Base-by-base conservation (phyloP, 75 land plant genomes). In the Adiantum capillusveneris region DNA sequence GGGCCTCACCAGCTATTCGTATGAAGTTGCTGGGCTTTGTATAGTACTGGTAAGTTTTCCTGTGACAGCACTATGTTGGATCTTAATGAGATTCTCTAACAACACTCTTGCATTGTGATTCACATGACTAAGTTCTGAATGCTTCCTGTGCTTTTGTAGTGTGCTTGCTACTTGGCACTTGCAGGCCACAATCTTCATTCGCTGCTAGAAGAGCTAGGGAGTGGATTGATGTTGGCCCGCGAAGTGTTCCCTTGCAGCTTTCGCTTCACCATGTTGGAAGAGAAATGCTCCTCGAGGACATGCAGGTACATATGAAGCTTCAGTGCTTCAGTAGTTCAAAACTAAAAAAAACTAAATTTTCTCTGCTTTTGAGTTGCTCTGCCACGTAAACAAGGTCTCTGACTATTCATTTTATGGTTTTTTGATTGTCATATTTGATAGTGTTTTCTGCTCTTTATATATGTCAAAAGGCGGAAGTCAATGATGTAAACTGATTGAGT, bases 301-400 rank as follows among this genome's bases (percentile, higher is more conserved):
- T 72, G 74, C 74, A 72, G 68, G 74, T 72, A 34, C 9, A 9
- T n/a, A n/a, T n/a, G n/a, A n/a, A n/a, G n/a, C n/a, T n/a, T n/a
- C n/a, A n/a, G n/a, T n/a, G n/a, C n/a, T n/a, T n/a, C n/a, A n/a
- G n/a, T n/a, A n/a, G n/a, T n/a, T n/a, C n/a, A n/a, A n/a, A n/a
- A n/a, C n/a, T n/a, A n/a, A n/a, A n/a, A n/a, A n/a, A n/a, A n/a
- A n/a, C n/a, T n/a, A n/a, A n/a, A n/a, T n/a, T n/a, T n/a, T n/a
- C n/a, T n/a, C n/a, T n/a, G n/a, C n/a, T n/a, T n/a, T n/a, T n/a
- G n/a, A n/a, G n/a, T n/a, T n/a, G n/a, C n/a, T n/a, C n/a, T n/a
- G n/a, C n/a, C n/a, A n/a, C n/a, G n/a, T n/a, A n/a, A n/a, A n/a
- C n/a, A n/a, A n/a, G n/a, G n/a, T n/a, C n/a, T n/a, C n/a, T n/a